Base-by-base conservation (phyloP, 129 eudicot species). In the Apium graveolens region DNA sequence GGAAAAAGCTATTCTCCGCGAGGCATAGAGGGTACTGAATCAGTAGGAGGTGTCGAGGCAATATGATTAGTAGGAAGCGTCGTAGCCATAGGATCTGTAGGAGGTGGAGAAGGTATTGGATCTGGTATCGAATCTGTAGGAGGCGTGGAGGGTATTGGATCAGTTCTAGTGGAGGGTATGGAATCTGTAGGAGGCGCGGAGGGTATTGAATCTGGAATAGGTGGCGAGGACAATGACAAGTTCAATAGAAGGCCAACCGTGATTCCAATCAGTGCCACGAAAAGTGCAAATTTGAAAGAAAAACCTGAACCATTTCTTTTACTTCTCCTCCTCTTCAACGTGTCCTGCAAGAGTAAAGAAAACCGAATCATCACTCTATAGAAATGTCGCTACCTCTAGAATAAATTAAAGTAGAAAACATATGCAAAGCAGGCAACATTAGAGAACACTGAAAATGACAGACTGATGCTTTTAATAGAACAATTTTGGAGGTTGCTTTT, bases 241-340 rank as follows among this genome's bases (percentile, higher is more conserved):
- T 88, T 92, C 76, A 90, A 70, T 27, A 90, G 71, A 80, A 92
- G 76, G 73, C 98, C 98, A 3, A 82, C 85, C 84, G 86, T 78
- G 43, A 89, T 86, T 26, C 98, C 95, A 53, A 89, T 89, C 42
- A 91, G 66, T 80, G 89, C 93, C 84, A 88, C 97, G 39, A 83
- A 69, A 76, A 91, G 80, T 65, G 96, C 90, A 14, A 93, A 88
- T 79, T 42, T 86, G 37, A 87, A 79, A 34, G 96, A 87, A 78
- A 91, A 88, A 48, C 93, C 95, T 34, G 83, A 14, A 39, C 78
- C 86, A 13, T 81, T 70, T 82, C 80, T 86, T 72, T 71, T 80
- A 42, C 20, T 88, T 76, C 51, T 85, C 81, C 80, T 78, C 79
- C 82, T 88, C 90, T 86, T 93, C 78, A 87, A 79, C 51, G 85